Base-by-base conservation (phyloP, 495 filamentous ascomycete species). In the Aspergillus hancockii region DNA sequence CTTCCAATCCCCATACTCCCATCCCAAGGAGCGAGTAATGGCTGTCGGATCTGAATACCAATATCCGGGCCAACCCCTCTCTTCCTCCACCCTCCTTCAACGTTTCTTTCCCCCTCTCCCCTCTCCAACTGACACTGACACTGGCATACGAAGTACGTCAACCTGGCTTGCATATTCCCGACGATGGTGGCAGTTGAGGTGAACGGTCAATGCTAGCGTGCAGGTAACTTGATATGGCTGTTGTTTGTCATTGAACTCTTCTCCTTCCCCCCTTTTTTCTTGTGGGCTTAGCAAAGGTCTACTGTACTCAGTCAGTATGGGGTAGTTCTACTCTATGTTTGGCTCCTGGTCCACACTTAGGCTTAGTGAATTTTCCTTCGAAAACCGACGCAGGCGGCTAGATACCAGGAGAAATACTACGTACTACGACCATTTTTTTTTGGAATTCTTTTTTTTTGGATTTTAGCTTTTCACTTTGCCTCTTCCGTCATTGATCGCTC, bases 401-500 rank as follows among this genome's bases (percentile, higher is more conserved):
- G 30, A 32, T 32, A 36, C 9, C 4, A 8, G 8, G 13, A 9
- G 32, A 8, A 36, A 14, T 36, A 32, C 30, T 32, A 4, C 30
- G 30, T 32, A 32, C 30, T 32, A 2, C 32, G 22, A 41, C 34
- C 28, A 34, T 32, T 12, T 52, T 52, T 57, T 41, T 28, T 38
- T n/a, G n/a, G n/a, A n/a, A n/a, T 47, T 56, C 28, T 45, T 58
- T 40, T 52, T 19, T 1, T 18, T 45, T 25, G 7, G n/a, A n/a
- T n/a, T 52, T 34, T 46, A 41, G 40, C n/a, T 51, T 30, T 41
- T 41, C 12, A 18, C 32, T 68, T 73, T 61, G 64, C 71, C 71
- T 66, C 72, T 75, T 73, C 67, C 72, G 72, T 75, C 72, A 73
- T 75, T 40, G 41, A 47, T 55, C 53, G 30, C 46, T 53, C 46